Conservation (phyloP, 345 rosid species). For the Ceriops tagal region DNA sequence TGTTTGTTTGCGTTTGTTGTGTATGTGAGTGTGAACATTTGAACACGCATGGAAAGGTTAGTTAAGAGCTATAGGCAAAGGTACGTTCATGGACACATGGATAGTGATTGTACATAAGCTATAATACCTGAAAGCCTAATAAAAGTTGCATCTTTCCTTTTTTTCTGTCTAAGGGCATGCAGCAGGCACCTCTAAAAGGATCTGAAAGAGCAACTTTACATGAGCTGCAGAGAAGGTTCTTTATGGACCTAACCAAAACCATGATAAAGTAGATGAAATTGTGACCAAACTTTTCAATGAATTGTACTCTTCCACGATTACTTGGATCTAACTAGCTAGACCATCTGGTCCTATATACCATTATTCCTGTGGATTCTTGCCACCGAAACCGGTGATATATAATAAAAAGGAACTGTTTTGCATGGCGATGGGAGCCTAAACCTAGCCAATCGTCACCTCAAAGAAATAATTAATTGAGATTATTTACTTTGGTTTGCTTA, state of each 20-base stretch:
- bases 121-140: no score
- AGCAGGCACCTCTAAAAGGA: no score
- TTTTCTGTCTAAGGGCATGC: no score
- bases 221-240: no score
- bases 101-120: neutral
- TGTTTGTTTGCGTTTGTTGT: neutral
- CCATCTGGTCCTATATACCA: neutral
- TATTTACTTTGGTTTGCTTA: neutral
- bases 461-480: neutral
- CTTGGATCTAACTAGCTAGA: neutral
- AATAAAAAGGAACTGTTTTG: neutral
- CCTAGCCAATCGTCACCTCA: neutral
- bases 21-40: neutral
- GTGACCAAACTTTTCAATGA: neutral
- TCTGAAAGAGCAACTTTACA: no score
- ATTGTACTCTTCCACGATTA: neutral
- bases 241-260: no score
- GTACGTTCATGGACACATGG: slow-evolving; percentile 10
- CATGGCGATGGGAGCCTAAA: neutral
- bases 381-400: neutral
- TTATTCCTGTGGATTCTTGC: no score
- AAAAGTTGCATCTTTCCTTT: no score
- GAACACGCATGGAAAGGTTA: slow-evolving; percentile 10
- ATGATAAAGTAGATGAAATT: neutral
- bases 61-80: neutral